Evolutionary conservation across 2,329 filamentous ascomycete genomes (phyloP).

Genomic region (Monosporascus sp.): DNA sequence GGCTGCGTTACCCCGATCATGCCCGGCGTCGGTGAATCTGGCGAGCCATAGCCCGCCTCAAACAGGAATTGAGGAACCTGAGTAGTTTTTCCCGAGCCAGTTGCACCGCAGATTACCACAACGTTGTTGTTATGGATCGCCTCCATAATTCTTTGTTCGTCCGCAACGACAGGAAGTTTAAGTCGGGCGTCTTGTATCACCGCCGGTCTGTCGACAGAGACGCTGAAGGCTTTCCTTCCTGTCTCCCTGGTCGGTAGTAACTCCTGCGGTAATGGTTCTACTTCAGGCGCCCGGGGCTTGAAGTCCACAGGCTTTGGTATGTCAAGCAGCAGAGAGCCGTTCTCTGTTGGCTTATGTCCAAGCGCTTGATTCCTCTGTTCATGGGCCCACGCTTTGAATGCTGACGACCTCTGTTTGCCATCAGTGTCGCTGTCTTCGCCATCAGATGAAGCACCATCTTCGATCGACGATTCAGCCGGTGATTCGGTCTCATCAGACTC

Average conservation of each 20-base stretch:
- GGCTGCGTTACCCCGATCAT: slow-evolving; percentile 96
- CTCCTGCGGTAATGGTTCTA: slow-evolving; percentile 65
- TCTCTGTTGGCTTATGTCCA: slow-evolving; percentile 52
- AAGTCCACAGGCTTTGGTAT: slow-evolving; percentile 59
- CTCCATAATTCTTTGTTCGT: slow-evolving; percentile 98
- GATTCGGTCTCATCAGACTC: slow-evolving; percentile 21
- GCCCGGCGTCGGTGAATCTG: slow-evolving; percentile 73
- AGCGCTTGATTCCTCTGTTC: slow-evolving; percentile 80
- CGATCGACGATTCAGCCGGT: slow-evolving; percentile 22
- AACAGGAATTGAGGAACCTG: slow-evolving; percentile 95
- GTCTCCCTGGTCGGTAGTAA: slow-evolving; percentile 55
- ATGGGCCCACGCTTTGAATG: slow-evolving; percentile 92
- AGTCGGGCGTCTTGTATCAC: slow-evolving; percentile 75
- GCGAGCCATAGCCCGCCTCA: slow-evolving; percentile 84
- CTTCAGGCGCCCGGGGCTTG: slow-evolving; percentile 60
- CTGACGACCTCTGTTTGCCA: slow-evolving; percentile 45
- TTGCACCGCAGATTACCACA: slow-evolving; percentile 89
- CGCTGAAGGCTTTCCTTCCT: slow-evolving; percentile 69
- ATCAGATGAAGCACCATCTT: slow-evolving; percentile 29
- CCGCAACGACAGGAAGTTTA: slow-evolving; percentile 81
- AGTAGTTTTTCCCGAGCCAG: slow-evolving; percentile 95
- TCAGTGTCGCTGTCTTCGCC: slow-evolving; percentile 25
- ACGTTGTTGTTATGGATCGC: slow-evolving; percentile 87
- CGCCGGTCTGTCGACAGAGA: slow-evolving; percentile 62
- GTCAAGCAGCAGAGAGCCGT: slow-evolving; percentile 36